These are phyloP conservation scores for Prunus davidiana DNA, from an alignment of 306 rosid species.

Conservation along the genomic window DNA sequence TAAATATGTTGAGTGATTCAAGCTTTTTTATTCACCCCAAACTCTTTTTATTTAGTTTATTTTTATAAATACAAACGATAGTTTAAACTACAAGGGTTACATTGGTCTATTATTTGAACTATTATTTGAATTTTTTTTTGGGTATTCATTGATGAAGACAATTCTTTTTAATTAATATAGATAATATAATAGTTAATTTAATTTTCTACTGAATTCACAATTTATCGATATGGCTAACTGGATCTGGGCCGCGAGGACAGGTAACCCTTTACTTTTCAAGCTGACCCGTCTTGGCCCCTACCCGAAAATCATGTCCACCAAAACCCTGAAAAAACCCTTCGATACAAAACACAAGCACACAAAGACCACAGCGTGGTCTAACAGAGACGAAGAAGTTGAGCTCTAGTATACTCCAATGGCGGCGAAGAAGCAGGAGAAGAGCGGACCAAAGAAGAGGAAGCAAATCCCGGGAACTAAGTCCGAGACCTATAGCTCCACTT, in stretches of 20 bases:
- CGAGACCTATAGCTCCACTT: constrained; percentile 27
- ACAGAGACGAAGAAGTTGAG: not conserved
- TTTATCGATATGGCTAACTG: not conserved
- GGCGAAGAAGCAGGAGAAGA: constrained; percentile 44
- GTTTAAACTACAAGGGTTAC: no score
- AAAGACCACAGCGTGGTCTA: not conserved
- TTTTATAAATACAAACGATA: no score
- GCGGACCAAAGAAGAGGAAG: constrained; percentile 56
- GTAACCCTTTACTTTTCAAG: not conserved
- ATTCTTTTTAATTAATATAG: no score
- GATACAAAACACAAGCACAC: not conserved
- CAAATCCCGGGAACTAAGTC: constrained; percentile 34
- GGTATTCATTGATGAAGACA: no score
- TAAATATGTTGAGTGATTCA: no score
- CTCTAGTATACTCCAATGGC: constrained; percentile 47
- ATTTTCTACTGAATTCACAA: not conserved
- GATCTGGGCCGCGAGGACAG: not conserved
- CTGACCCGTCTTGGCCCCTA: not conserved
- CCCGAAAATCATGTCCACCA: constrained; percentile 3
- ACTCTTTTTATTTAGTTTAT: no score
- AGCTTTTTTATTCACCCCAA: no score
- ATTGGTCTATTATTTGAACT: no score
- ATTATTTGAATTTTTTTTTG: no score
- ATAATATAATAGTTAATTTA: no score
- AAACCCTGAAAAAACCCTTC: constrained; percentile 35